phyloP scores from a whole-genome alignment of 2,329 filamentous ascomycete genomes.

The Colletotrichum simmondsii region DNA sequence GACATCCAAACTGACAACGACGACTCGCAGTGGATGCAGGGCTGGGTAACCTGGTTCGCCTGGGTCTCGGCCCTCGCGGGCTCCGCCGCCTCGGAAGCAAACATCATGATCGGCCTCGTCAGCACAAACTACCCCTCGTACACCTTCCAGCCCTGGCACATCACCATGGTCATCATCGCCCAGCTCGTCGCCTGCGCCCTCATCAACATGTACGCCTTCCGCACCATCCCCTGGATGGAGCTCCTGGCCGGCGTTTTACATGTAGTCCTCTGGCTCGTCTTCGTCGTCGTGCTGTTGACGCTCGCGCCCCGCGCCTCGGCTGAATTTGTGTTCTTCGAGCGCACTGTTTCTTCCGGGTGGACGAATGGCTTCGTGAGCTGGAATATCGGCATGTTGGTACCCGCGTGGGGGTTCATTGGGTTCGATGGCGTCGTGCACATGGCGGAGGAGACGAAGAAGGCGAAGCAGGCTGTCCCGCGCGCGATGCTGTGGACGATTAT shows the following conservation, averaged over 20 bases:
- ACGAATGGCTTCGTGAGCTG: slow-evolving; percentile 34
- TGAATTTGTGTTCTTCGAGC: slow-evolving; percentile 30
- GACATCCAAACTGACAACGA: neutral
- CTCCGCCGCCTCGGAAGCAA: slow-evolving; percentile 27
- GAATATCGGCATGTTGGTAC: slow-evolving; percentile 32
- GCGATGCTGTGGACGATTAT: slow-evolving; percentile 36
- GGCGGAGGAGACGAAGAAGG: slow-evolving; percentile 34
- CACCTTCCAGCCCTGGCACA: slow-evolving; percentile 29
- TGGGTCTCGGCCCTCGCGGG: slow-evolving; percentile 31
- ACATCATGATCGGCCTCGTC: slow-evolving; percentile 32
- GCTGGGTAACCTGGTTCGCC: slow-evolving; percentile 33
- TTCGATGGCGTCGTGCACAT: slow-evolving; percentile 35
- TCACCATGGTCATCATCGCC: slow-evolving; percentile 30
- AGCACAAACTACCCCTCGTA: slow-evolving; percentile 29
- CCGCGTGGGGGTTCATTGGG: slow-evolving; percentile 30
- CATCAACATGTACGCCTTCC: slow-evolving; percentile 34
- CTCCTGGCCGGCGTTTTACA: slow-evolving; percentile 28
- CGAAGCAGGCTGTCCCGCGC: slow-evolving; percentile 30
- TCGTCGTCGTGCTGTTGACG: slow-evolving; percentile 21
- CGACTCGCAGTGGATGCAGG: slow-evolving; percentile 24
- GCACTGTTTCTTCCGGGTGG: slow-evolving; percentile 29
- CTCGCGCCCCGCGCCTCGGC: slow-evolving; percentile 27
- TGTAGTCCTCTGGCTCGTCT: slow-evolving; percentile 28
- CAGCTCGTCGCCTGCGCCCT: slow-evolving; percentile 26
- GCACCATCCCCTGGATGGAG: slow-evolving; percentile 32